Evolutionary conservation across 768 basidiomycete species (phyloP).

Genomic region (Lentinula aciculospora): DNA sequence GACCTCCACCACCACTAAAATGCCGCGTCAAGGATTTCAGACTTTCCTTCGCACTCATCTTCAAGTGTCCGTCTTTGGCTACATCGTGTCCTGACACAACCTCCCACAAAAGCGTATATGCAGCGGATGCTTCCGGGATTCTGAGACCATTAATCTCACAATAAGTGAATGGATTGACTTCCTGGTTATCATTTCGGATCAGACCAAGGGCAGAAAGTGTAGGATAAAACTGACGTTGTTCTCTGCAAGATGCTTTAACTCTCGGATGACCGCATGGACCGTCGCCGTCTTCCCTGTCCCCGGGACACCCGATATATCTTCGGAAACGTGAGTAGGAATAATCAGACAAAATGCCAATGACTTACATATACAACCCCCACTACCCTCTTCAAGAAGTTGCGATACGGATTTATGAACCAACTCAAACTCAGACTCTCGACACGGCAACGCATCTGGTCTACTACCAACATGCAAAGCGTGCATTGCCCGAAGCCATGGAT

Average conservation of each 20-base stretch:
- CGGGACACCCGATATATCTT: conserved; percentile 98
- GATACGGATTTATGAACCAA: conserved; percentile 72
- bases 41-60: conserved; percentile 75
- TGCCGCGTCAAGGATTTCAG: conserved; percentile 71
- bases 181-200: conserved; percentile 38
- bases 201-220: not conserved
- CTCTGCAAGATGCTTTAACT: conserved; percentile 85
- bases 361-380: conserved; percentile 94
- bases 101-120: conserved; percentile 91
- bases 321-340: conserved; percentile 2
- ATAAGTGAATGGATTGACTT: conserved; percentile 91
- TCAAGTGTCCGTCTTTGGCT: conserved; percentile 54
- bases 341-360: conserved; percentile 8
- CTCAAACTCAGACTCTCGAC: conserved; percentile 81
- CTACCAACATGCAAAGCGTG: conserved; percentile 90
- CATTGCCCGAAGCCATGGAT: conserved; percentile 86
- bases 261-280: conserved; percentile 87
- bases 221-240: conserved; percentile 35
- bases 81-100: conserved; percentile 79
- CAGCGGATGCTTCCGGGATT: conserved; percentile 88
- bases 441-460: conserved; percentile 84
- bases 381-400: conserved; percentile 85
- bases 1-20: conserved; percentile 59
- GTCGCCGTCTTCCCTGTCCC: conserved; percentile 99
- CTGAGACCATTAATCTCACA: conserved; percentile 97